These are phyloP conservation scores for Thermothelomyces thermophilus DNA, from an alignment of 2,329 filamentous ascomycete genomes.

Conservation along the genomic window DNA sequence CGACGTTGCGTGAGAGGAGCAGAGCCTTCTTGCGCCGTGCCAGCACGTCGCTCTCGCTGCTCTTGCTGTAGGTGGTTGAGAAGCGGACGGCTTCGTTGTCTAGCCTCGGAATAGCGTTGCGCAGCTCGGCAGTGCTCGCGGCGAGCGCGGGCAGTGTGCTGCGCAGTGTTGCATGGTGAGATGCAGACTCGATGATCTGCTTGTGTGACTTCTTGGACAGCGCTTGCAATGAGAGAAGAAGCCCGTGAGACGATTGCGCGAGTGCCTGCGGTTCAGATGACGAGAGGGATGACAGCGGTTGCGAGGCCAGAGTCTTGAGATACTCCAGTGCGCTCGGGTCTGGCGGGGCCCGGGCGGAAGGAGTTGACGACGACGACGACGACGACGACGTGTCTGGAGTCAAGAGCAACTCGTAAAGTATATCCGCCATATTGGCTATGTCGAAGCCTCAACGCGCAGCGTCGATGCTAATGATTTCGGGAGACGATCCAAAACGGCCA, in stretches of 20 bases:
- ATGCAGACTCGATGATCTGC: constrained; percentile 72
- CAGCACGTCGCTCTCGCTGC: constrained; percentile 61
- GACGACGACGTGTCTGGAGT: constrained; percentile 28
- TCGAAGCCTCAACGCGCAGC: neutral
- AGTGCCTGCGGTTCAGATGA: constrained; percentile 72
- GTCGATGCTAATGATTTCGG: too few relatives aligned
- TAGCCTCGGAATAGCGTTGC: constrained; percentile 66
- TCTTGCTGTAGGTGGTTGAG: constrained; percentile 74
- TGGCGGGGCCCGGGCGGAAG: constrained; percentile 25
- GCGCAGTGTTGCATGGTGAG: constrained; percentile 66
- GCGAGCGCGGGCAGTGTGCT: constrained; percentile 66
- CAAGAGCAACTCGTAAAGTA: constrained; percentile 65
- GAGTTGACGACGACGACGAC: too few relatives aligned
- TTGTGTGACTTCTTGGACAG: constrained; percentile 87
- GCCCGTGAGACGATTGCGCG: constrained; percentile 72
- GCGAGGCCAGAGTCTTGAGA: constrained; percentile 68
- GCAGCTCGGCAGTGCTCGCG: constrained; percentile 59
- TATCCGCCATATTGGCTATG: constrained; percentile 53
- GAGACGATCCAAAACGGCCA: too few relatives aligned
- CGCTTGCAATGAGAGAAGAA: constrained; percentile 74
- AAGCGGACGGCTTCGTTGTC: constrained; percentile 75
- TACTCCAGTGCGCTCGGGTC: constrained; percentile 60
- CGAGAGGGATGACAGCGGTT: constrained; percentile 66
- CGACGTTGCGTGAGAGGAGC: constrained; percentile 76
- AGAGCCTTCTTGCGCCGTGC: constrained; percentile 71